Percentiles rank a stretch among this genome's conserved stretches.
phyloP scores from a whole-genome alignment of 1,284 basidiomycete genomes.

The Cystodermella granulosa region DNA sequence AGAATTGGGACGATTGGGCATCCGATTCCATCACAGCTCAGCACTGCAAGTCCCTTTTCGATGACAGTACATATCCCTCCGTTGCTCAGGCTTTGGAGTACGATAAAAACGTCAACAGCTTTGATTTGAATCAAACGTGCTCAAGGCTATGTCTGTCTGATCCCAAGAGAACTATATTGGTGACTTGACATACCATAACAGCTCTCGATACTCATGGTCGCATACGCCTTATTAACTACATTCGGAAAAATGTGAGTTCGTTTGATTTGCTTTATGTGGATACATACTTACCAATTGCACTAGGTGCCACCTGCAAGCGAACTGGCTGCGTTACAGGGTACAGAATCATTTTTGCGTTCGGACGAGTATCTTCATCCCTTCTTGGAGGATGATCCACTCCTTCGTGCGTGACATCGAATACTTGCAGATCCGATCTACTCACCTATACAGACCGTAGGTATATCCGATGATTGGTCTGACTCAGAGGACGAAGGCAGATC shows the following conservation, averaged over 20 bases:
- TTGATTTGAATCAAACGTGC: constrained; percentile 56
- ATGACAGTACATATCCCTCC: constrained; percentile 58
- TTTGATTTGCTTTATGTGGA: constrained; percentile 4
- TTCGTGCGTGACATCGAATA: constrained; percentile 61
- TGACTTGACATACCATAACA: constrained; percentile 19
- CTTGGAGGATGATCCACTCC: constrained; percentile 77
- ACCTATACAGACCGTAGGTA: constrained; percentile 22
- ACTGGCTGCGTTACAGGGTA: constrained; percentile 48
- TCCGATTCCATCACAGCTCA: constrained; percentile 57
- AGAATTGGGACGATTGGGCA: constrained; percentile 77
- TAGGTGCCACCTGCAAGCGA: constrained; percentile 53
- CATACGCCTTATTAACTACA: constrained; percentile 82
- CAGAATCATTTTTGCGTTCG: constrained; percentile 60
- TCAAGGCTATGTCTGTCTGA: constrained; percentile 49
- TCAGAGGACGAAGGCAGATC: constrained; percentile 47
- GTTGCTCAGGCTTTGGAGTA: constrained; percentile 60
- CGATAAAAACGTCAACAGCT: constrained; percentile 59
- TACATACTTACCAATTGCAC: constrained; percentile 4
- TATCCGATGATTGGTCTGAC: constrained; percentile 70
- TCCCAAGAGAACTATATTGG: constrained; percentile 6
- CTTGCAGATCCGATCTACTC: too few relatives aligned
- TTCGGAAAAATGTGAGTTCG: constrained; percentile 55
- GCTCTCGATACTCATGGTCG: constrained; percentile 62
- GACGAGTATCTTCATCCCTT: constrained; percentile 78
- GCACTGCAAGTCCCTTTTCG: constrained; percentile 77